Conservation (phyloP, 2,329 filamentous ascomycete species). For the Sporothrix luriei region DNA sequence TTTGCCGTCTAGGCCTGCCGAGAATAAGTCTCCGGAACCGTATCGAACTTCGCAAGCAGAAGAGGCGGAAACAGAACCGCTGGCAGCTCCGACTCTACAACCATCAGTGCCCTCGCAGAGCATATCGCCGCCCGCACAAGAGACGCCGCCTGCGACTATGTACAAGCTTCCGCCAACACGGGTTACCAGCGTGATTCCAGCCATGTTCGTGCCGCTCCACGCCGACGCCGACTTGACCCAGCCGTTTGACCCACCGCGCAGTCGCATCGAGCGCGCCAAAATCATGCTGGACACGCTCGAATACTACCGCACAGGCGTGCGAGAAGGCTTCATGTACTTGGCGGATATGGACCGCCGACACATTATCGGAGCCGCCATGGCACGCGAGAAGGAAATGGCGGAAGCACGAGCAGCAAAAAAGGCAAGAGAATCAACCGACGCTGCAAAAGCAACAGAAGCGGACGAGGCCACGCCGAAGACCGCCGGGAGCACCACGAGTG, state of each 20-base stretch:
- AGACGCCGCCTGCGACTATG: not conserved
- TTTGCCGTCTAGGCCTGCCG: not conserved
- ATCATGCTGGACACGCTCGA: slow-evolving; percentile 42
- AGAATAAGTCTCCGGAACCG: not conserved
- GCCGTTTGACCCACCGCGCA: slow-evolving; percentile 38
- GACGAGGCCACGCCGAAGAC: not conserved
- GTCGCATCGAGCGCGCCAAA: slow-evolving; percentile 41
- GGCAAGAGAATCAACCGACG: not conserved
- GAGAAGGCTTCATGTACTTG: slow-evolving; percentile 42
- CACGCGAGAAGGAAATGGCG: slow-evolving; percentile 6
- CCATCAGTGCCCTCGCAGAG: not conserved
- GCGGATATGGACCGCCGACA: slow-evolving; percentile 44
- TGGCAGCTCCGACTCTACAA: not conserved
- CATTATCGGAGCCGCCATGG: slow-evolving; percentile 33
- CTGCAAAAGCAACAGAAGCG: not conserved
- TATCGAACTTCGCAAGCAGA: not conserved
- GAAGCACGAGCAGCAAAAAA: not conserved
- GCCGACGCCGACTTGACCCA: slow-evolving; percentile 41
- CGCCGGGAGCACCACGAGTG: not conserved
- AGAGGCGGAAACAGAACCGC: not conserved
- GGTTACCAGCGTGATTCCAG: slow-evolving; percentile 40
- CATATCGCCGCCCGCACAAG: not conserved
- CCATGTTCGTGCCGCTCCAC: slow-evolving; percentile 42
- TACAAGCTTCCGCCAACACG: slow-evolving; percentile 31
- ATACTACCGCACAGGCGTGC: slow-evolving; percentile 40